Base-by-base conservation (phyloP, 371 early-diverging fungal species). In the Neoconidiobolus thromboides region DNA sequence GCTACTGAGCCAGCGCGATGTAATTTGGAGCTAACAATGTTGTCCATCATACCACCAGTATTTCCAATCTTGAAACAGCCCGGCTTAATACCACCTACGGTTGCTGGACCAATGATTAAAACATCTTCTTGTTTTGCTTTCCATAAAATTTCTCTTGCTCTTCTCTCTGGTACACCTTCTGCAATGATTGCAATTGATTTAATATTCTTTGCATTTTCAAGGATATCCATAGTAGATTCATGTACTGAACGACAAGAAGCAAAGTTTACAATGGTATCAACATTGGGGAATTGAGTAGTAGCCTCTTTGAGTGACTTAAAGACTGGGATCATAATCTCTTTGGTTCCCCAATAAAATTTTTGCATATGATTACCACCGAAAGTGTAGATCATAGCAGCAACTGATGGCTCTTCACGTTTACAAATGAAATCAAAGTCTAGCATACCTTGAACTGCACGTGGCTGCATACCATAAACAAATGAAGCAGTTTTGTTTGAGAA, bases 21-120 rank as follows among this genome's bases (percentile, higher is more conserved):
- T 66, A 96, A 80, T 74, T 90, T 91, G 72, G 91, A 91, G 12
- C 91, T 75, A 38, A 93, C 93, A 74, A 96, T 95, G 80, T 96
- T 96, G 73, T 96, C 97, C 93, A 96, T 96, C 97, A 96, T 96
- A 67, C 97, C 97, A 71, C 97, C 97, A 41, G 97, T 96, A 82
- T 95, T 95, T 67, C 97, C 97, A 66, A 96, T 95, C 86, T 96
- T 96, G 87, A 93, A 96, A 76, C 95, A 93, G 1, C 97, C 97
- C 48, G 97, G 93, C 76, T 93, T 95, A 75, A 96, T 94, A 64
- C 97, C 97, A 71, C 96, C 96, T 42, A 96, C 97, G 38, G 97
- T 96, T 43, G 97, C 97, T 53, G 97, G 97, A 57, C 97, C 97
- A 65, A 96, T 91, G 55, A 96, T 82, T 55, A 93, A 74, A 6